Base-by-base conservation (phyloP, 2,329 filamentous ascomycete genomes). In the Trichoderma koningiopsis region DNA sequence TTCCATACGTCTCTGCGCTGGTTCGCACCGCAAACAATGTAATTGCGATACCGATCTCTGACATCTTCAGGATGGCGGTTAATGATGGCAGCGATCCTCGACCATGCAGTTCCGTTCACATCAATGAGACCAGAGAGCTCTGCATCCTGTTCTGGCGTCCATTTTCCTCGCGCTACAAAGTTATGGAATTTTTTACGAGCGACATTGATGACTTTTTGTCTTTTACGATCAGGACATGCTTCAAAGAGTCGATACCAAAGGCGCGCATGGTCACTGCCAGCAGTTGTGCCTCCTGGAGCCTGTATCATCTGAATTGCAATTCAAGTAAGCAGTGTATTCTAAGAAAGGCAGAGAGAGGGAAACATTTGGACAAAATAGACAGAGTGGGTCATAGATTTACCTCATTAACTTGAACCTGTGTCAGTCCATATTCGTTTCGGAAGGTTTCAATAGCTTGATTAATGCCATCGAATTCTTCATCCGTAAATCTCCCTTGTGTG, bases 31-130 rank as follows among this genome's bases (percentile, higher is more conserved):
- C 87, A 89, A 57, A 89, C 80, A 27, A 91, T 79, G 73, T 91
- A 89, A 73, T 92, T 91, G 49, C 89, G 84, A 82, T 89, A 92
- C 4, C 91, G 88, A 76, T 93, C 91, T 62, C 90, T 86, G 64
- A 89, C 84, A 75, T 93, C 90, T 70, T 88, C 86, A 0, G 86
- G 83, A 49, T 88, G 85, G 6, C 92, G 88, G 71, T 89, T 89
- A 72, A 92, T 85, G 27, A 87, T 72, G n/a, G 83, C 81, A 0
- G 84, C 87, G 72, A 94, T 91, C 33, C 83, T 72, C 13, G 84
- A 83, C 89, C 91, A 94, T 70, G 88, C 86, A 19, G 81, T 83
- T 7, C 78, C 78, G 65, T 81, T 76, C 3, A 76, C 71, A 13
- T 75, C 71, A 16, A 81, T 81, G 16, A 81, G 76, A 27, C 76